phyloP scores from a whole-genome alignment of 768 basidiomycete genomes.

The Polyporus arcularius region DNA sequence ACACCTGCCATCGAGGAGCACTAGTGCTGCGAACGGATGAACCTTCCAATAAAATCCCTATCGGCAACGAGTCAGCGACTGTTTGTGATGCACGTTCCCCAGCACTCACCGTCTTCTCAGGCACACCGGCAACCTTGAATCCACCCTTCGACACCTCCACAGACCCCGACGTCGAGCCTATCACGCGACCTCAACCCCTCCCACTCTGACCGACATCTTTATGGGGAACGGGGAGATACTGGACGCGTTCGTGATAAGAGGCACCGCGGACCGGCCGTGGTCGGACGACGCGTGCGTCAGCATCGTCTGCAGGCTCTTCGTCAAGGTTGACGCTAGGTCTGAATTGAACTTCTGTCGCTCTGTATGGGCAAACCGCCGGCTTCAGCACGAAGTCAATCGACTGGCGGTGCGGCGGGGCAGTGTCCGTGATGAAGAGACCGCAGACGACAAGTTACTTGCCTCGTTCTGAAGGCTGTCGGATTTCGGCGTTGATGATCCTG shows the following conservation, averaged over 20 bases:
- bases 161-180: background rate
- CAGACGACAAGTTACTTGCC: conserved; percentile 38
- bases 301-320: conserved; percentile 69
- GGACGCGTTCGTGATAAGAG: conserved; percentile 68
- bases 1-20: background rate
- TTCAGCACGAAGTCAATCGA: background rate
- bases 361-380: conserved; percentile 22
- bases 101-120: conserved; percentile 3
- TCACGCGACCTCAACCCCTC: conserved; percentile 59
- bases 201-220: conserved; percentile 66
- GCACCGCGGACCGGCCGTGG: conserved; percentile 70
- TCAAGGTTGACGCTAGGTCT: conserved; percentile 61
- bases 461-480: conserved; percentile 69
- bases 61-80: background rate
- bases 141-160: background rate
- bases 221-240: conserved; percentile 84
- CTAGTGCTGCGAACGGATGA: background rate
- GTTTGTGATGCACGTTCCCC: conserved; percentile 12
- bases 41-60: background rate
- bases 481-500: conserved; percentile 81
- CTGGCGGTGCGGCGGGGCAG: background rate
- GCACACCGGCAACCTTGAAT: background rate
- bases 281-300: conserved; percentile 80
- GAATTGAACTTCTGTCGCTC: conserved; percentile 55
- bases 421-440: background rate